phyloP scores from a whole-genome alignment of 164 flowering plant genomes.

The Aristolochia fimbriata region DNA sequence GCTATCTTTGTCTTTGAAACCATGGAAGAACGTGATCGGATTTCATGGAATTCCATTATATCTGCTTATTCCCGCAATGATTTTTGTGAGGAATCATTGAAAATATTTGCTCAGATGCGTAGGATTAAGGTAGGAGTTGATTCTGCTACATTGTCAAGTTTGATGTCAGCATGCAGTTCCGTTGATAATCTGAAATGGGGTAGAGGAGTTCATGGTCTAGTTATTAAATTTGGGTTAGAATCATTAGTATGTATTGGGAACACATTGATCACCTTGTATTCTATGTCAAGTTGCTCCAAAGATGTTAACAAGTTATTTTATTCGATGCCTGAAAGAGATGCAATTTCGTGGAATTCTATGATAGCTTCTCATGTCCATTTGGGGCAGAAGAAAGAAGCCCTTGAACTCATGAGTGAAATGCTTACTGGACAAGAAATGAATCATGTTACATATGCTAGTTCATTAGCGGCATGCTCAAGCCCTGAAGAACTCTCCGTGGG shows the following conservation, averaged over 20 bases:
- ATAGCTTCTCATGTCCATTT: conserved; percentile 46
- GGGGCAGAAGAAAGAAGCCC: conserved; percentile 29
- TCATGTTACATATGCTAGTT: conserved; percentile 58
- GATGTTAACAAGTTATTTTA: conserved; percentile 41
- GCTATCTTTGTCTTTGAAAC: conserved; percentile 38
- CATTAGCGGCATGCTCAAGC: conserved; percentile 56
- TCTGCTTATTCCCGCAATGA: conserved; percentile 48
- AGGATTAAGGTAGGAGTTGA: conserved; percentile 27
- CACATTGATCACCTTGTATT: conserved; percentile 61
- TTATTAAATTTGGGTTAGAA: conserved; percentile 39
- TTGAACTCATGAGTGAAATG: conserved; percentile 34
- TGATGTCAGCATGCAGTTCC: conserved; percentile 40
- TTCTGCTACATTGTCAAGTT: conserved; percentile 49
- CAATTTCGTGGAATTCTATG: conserved; percentile 77
- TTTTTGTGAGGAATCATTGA: conserved; percentile 32
- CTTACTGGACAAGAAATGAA: conserved; percentile 17
- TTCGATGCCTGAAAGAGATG: conserved; percentile 48
- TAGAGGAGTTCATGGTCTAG: conserved; percentile 50
- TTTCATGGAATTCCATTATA: conserved; percentile 80
- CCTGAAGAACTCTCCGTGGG: conserved; percentile 35
- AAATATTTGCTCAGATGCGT: conserved; percentile 46
- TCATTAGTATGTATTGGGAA: conserved; percentile 45
- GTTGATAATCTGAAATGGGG: conserved; percentile 52
- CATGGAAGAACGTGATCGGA: conserved; percentile 60
- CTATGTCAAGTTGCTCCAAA: conserved; percentile 36